phyloP scores from a whole-genome alignment of 257 asterid species.

The Leptodermis oblonga region DNA sequence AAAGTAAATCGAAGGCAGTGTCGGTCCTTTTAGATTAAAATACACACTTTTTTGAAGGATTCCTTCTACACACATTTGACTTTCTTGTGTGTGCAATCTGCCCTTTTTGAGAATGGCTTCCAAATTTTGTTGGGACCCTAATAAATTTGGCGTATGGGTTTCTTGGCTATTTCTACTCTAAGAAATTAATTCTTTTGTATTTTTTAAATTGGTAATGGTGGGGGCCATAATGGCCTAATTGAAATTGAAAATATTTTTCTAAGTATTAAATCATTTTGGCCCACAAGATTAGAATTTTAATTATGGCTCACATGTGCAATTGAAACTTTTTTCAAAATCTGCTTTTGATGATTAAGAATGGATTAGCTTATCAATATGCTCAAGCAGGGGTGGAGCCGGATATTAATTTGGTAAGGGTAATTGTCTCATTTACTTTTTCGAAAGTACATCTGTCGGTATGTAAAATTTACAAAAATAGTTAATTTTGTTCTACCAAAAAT shows the following conservation, averaged over 20 bases:
- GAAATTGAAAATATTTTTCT: not conserved
- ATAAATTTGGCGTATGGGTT: conserved; percentile 15
- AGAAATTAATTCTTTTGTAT: no score
- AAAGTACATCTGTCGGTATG: no score
- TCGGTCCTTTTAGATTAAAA: conserved; percentile 21
- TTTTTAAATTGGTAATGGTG: not conserved
- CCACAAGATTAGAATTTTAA: conserved; percentile 16
- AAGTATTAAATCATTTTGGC: conserved; percentile 5
- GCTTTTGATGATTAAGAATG: conserved; percentile 36
- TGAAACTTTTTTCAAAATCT: conserved; percentile 15
- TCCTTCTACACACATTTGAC: conserved; percentile 38
- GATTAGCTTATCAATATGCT: conserved; percentile 29
- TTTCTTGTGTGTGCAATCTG: conserved; percentile 20
- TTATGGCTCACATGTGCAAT: conserved; percentile 42
- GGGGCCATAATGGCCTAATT: not conserved
- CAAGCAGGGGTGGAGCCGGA: no score
- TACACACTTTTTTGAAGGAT: conserved; percentile 39
- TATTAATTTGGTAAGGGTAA: no score
- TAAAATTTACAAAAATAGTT: no score
- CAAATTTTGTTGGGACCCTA: not conserved
- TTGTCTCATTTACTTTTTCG: no score
- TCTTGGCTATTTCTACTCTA: conserved; percentile 10
- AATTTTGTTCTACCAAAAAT: no score
- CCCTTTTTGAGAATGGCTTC: conserved; percentile 17
- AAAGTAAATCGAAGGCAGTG: conserved; percentile 15